Evolutionary conservation across 2,329 filamentous ascomycete genomes (phyloP).

Genomic region (Pseudocercospora fuligena): DNA sequence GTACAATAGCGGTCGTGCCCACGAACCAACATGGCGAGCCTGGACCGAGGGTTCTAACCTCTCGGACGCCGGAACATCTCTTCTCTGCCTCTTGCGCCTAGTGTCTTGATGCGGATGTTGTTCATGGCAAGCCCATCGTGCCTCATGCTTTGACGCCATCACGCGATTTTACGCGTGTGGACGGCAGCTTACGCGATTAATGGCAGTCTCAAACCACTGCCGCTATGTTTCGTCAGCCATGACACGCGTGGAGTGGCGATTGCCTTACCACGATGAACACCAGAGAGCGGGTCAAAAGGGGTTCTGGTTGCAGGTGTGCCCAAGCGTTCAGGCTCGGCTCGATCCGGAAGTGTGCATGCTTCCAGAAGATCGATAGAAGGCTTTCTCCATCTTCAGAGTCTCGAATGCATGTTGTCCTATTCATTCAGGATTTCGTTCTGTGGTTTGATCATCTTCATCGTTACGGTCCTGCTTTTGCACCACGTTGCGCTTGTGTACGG

Average conservation of each 20-base stretch:
- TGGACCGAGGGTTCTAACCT: background rate
- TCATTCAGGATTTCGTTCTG: background rate
- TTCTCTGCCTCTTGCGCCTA: background rate
- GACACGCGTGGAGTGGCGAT: background rate
- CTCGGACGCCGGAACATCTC: background rate
- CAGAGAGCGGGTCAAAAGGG: background rate
- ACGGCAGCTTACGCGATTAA: background rate
- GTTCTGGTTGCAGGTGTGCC: background rate
- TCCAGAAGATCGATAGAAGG: background rate
- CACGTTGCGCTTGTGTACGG: background rate
- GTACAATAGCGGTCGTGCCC: background rate
- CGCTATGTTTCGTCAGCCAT: background rate
- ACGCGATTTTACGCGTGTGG: background rate
- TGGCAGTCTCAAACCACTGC: background rate
- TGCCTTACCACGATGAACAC: background rate
- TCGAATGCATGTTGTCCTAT: background rate
- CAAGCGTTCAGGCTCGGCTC: background rate
- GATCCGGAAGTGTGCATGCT: constrained; percentile 4
- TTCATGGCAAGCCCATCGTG: background rate
- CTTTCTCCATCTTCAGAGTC: background rate
- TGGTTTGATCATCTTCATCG: background rate
- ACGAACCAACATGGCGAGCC: background rate
- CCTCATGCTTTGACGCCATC: background rate
- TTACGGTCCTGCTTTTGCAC: background rate
- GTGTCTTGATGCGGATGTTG: background rate